A percentile compares a stretch with the other conserved stretches of the same genome.
phyloP scores from a whole-genome alignment of 805 yeast genomes.

The Suhomyces kilbournensis region DNA sequence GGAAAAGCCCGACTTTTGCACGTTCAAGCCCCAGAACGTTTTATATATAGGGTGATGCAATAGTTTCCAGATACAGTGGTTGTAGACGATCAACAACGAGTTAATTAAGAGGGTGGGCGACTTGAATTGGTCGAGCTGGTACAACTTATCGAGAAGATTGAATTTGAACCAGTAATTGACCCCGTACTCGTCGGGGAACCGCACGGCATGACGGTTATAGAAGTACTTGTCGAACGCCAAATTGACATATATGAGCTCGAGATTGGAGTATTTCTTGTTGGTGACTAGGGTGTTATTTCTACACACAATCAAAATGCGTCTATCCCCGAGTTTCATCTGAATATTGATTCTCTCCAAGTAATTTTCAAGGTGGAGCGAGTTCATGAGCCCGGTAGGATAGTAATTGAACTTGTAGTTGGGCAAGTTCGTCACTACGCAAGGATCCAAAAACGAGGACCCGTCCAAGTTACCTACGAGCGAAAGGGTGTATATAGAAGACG shows the following conservation, averaged over 20 bases:
- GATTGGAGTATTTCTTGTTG: constrained; percentile 10
- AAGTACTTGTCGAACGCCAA: constrained; percentile 12
- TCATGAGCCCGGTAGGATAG: constrained; percentile 19
- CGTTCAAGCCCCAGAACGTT: constrained; percentile 2
- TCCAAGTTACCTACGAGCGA: constrained; percentile 20
- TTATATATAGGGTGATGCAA: constrained; percentile 6
- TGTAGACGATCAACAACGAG: constrained; percentile 7
- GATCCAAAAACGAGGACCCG: constrained; percentile 20
- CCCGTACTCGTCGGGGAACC: constrained; percentile 18
- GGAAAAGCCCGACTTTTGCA: constrained; percentile 1
- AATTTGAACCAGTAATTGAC: constrained; percentile 13
- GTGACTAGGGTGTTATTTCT: constrained; percentile 14
- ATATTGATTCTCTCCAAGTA: constrained; percentile 17
- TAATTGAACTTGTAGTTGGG: constrained; percentile 7
- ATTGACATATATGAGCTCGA: constrained; percentile 13
- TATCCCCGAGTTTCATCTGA: constrained; percentile 8
- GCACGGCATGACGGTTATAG: constrained; percentile 6
- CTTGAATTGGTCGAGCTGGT: constrained; percentile 6
- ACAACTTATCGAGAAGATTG: constrained; percentile 10
- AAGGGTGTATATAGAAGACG: constrained; percentile 14
- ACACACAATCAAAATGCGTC: constrained; percentile 15
- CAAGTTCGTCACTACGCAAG: constrained; percentile 16
- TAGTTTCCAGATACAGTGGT: constrained; percentile 7
- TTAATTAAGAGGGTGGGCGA: constrained; percentile 7
- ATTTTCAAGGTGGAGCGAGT: constrained; percentile 14